Conservation (phyloP, 2,329 filamentous ascomycete genomes). For the Aureobasidium sp. region DNA sequence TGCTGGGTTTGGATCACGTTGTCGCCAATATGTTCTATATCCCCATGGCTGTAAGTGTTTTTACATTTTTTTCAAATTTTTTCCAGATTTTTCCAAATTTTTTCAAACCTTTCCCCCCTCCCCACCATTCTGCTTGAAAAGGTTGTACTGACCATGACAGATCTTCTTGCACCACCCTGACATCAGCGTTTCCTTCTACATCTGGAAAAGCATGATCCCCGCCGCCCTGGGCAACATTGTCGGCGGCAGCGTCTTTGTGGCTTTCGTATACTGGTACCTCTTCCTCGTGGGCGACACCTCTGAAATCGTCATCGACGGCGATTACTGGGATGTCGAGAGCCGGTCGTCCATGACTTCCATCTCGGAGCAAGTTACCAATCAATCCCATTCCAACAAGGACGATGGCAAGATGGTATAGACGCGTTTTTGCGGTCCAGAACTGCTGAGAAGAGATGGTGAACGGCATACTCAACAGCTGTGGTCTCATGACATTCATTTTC, state of each 20-base stretch:
- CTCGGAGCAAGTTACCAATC: background rate
- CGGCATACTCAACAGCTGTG: background rate
- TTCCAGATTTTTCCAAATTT: background rate
- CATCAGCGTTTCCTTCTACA: constrained; percentile 45
- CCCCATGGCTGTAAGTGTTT: constrained; percentile 33
- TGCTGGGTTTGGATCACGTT: constrained; percentile 45
- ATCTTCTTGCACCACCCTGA: constrained; percentile 44
- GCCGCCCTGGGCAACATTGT: constrained; percentile 48
- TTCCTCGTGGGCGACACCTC: constrained; percentile 12
- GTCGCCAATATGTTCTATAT: constrained; percentile 48
- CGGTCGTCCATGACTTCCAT: background rate
- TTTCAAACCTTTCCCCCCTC: background rate
- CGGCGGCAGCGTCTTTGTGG: constrained; percentile 47
- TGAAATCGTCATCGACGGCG: constrained; percentile 12
- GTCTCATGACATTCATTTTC: background rate
- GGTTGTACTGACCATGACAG: background rate
- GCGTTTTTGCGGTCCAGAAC: background rate
- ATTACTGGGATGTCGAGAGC: background rate
- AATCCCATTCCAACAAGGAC: background rate
- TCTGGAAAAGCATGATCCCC: constrained; percentile 53
- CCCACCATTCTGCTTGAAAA: too few species aligned
- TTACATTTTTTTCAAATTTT: background rate
- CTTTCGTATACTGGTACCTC: constrained; percentile 45
- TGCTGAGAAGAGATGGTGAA: background rate
- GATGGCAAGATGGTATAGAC: background rate